Percentiles rank a stretch among this genome's conserved stretches.
Evolutionary conservation across 768 basidiomycete species (phyloP).

Genomic region (Mycena vitilis): DNA sequence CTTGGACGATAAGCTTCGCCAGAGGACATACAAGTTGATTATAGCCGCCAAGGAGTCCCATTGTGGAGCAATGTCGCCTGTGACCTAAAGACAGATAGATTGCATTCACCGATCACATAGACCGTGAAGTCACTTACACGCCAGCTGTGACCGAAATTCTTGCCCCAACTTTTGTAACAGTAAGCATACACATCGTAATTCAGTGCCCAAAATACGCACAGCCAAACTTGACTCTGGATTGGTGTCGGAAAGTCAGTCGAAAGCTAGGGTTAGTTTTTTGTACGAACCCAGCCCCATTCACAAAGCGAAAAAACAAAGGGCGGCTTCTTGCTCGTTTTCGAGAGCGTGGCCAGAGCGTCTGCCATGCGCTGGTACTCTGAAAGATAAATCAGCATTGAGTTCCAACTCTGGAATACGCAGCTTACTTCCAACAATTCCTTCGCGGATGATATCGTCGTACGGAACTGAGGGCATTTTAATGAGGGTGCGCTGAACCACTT

Average conservation of each 20-base stretch:
- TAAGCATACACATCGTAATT: neutral
- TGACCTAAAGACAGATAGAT: constrained; percentile 53
- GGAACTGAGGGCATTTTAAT: constrained; percentile 58
- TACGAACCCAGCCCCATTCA: constrained; percentile 71
- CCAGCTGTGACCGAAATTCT: constrained; percentile 74
- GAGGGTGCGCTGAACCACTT: neutral
- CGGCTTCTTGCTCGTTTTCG: constrained; percentile 55
- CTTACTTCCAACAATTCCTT: constrained; percentile 68
- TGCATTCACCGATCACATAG: too few species aligned
- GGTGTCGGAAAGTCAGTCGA: neutral
- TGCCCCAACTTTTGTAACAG: constrained; percentile 57
- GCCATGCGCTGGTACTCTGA: constrained; percentile 72
- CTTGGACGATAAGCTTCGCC: neutral
- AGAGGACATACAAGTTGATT: constrained; percentile 63
- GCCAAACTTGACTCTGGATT: constrained; percentile 65
- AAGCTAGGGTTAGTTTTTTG: neutral
- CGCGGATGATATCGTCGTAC: constrained; percentile 65
- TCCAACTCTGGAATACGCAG: constrained; percentile 5
- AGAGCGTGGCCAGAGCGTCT: constrained; percentile 63
- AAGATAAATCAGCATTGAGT: neutral
- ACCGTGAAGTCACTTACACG: constrained; percentile 52
- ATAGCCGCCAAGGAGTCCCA: constrained; percentile 69
- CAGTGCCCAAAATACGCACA: constrained; percentile 41
- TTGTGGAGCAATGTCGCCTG: constrained; percentile 59
- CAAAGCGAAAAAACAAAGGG: constrained; percentile 71